A percentile compares a stretch with the other conserved stretches of the same genome.
phyloP scores from a whole-genome alignment of 2,329 filamentous ascomycete genomes.

The Paecilomyces fulvus region DNA sequence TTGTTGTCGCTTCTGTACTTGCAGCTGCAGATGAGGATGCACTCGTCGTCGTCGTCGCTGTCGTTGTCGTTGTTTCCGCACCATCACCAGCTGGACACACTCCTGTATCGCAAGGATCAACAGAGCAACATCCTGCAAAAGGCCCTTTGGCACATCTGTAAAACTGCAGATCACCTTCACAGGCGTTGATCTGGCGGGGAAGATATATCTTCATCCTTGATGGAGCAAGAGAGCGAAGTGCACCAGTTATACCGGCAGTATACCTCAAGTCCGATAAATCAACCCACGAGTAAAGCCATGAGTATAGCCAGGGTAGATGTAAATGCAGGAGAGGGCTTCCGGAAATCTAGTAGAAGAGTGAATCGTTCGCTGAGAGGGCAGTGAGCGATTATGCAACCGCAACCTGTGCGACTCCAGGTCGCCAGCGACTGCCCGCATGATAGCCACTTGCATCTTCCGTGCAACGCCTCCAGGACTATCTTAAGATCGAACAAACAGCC shows the following conservation, averaged over 20 bases:
- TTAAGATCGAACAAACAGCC: background rate
- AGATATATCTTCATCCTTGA: constrained; percentile 5
- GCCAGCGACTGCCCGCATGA: background rate
- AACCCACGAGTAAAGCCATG: background rate
- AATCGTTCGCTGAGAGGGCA: background rate
- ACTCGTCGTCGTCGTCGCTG: background rate
- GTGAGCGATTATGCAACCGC: background rate
- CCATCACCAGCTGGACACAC: constrained; percentile 18
- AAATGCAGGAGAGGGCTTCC: background rate
- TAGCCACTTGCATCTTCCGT: background rate
- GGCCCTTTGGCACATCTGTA: constrained; percentile 18
- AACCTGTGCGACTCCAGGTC: background rate
- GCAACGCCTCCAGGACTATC: background rate
- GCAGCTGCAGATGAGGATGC: background rate
- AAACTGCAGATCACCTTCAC: constrained; percentile 12
- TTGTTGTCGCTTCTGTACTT: background rate
- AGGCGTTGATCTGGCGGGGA: constrained; percentile 8
- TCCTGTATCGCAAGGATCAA: constrained; percentile 21
- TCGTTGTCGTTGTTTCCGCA: background rate
- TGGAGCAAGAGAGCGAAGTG: background rate
- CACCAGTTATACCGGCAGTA: background rate
- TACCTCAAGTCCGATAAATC: background rate
- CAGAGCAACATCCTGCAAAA: constrained; percentile 25
- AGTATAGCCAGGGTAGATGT: background rate
- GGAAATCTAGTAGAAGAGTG: background rate